Base-by-base conservation (phyloP, 2,329 filamentous ascomycete genomes). In the Colletotrichum sp. region DNA sequence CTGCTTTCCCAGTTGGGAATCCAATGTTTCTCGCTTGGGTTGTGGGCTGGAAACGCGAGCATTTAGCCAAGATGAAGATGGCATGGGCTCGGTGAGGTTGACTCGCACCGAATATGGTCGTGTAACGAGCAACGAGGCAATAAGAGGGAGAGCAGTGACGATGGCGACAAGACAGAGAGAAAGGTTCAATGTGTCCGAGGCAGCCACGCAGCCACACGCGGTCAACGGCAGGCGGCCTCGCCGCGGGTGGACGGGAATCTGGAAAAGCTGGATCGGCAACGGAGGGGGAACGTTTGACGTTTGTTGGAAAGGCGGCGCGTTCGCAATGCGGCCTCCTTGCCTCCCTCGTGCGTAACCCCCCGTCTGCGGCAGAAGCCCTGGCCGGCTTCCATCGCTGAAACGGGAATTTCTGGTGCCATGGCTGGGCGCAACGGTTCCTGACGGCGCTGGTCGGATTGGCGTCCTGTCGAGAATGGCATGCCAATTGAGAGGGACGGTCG, bases 21-120 rank as follows among this genome's bases (percentile, higher is more conserved):
- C 34, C 69, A 73, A 69, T 76, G 73, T 76, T 73, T 73, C 73
- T 76, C 73, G 73, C 57, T 73, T 69, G 73, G 24, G n/a, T 28
- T n/a, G 57, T 64, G n/a, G 39, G 64, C 28, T 52, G 57, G 65
- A 63, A 69, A 60, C 63, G 73, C 64, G 69, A 64, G 44, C 59
- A 59, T 49, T 69, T 24, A 60, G 44, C 34, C 70, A 49, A 73
- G 44, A 64, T 65, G 64, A 73, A 34, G 39, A 24, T 69, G 64
- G 36, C 64, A 28, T 62, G 52, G 26, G 28, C 57, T 55, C 59
- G 21, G 69, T 52, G 16, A 24, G 15, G 24, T 75, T 63, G 72
- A 72, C 69, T 75, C 63, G 69, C 49, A 55, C 18, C 49, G 36
- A 15, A 62, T 8, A 18, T 26, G 68, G 4, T 28, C 21, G 28